Percentiles rank a stretch among this genome's conserved stretches.
Conservation (phyloP, 1,284 basidiomycete species). For the Phenoliferia sp. region DNA sequence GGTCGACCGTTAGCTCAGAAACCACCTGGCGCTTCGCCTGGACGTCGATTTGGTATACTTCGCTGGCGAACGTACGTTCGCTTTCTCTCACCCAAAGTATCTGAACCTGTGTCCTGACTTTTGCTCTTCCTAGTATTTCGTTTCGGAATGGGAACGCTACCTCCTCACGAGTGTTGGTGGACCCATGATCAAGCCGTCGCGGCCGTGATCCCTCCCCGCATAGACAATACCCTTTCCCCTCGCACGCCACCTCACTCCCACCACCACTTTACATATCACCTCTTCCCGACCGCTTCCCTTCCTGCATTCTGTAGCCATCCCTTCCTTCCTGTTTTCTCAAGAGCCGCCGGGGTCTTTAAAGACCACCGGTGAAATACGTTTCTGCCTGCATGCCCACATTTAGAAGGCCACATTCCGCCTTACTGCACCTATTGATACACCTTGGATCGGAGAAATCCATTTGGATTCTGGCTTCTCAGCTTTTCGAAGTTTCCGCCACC, state of each 20-base stretch:
- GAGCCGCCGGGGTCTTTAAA: background rate
- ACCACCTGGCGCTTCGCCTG: slow-evolving; percentile 21
- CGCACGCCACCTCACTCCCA: background rate
- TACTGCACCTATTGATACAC: too few relatives aligned
- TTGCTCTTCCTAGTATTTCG: background rate
- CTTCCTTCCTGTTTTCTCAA: background rate
- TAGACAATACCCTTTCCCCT: too few relatives aligned
- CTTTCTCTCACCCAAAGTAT: too few relatives aligned
- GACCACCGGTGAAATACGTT: background rate
- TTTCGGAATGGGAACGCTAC: background rate
- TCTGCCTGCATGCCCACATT: too few relatives aligned
- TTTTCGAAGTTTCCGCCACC: too few relatives aligned
- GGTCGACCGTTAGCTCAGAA: slow-evolving; percentile 23
- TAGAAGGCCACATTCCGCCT: too few relatives aligned
- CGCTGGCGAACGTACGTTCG: slow-evolving; percentile 12
- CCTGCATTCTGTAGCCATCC: background rate
- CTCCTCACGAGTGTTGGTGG: background rate
- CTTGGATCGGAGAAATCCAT: too few relatives aligned
- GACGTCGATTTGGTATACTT: slow-evolving; percentile 23
- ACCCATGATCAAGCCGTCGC: background rate
- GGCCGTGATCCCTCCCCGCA: background rate
- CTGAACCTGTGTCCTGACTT: background rate
- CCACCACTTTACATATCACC: background rate
- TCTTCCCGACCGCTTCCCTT: background rate
- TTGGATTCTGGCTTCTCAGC: too few relatives aligned